These are phyloP conservation scores for Vitis hybrid DNA, from an alignment of 177 flowering plant species.

Conservation along the genomic window DNA sequence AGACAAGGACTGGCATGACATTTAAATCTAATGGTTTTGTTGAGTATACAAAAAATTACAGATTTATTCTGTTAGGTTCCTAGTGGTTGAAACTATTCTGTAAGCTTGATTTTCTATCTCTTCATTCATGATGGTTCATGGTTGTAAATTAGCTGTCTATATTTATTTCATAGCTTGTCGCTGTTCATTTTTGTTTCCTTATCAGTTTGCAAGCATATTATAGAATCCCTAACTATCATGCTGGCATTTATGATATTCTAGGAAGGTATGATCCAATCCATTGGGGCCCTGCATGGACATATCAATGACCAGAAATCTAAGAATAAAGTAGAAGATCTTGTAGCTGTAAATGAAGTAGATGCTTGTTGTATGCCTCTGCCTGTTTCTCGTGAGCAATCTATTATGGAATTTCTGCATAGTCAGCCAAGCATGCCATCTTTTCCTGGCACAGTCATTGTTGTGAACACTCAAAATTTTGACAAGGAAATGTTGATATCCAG, in stretches of 20 bases:
- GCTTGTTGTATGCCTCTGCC: slow-evolving; percentile 23
- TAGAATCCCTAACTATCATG: background rate
- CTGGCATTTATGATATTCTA: slow-evolving; percentile 17
- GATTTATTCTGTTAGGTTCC: background rate
- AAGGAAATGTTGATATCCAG: slow-evolving; percentile 85
- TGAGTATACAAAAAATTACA: background rate
- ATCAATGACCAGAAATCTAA: slow-evolving; percentile 19
- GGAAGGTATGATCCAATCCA: slow-evolving; percentile 33
- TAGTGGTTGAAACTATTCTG: background rate
- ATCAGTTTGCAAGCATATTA: background rate
- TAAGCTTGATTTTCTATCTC: background rate
- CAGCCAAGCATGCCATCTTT: slow-evolving; percentile 24
- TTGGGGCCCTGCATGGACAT: slow-evolving; percentile 16
- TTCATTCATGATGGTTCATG: background rate
- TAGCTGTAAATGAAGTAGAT: slow-evolving; percentile 24
- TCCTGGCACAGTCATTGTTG: slow-evolving; percentile 52
- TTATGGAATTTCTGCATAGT: slow-evolving; percentile 20
- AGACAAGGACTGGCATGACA: background rate
- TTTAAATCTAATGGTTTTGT: background rate
- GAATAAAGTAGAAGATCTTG: slow-evolving; percentile 1
- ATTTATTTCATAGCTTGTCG: background rate
- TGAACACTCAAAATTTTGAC: slow-evolving; percentile 67
- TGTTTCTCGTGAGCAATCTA: slow-evolving; percentile 19
- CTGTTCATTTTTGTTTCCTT: background rate
- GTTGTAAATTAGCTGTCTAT: background rate